Base-by-base conservation (phyloP, 495 filamentous ascomycete species). In the Aspergillus nanangensis region DNA sequence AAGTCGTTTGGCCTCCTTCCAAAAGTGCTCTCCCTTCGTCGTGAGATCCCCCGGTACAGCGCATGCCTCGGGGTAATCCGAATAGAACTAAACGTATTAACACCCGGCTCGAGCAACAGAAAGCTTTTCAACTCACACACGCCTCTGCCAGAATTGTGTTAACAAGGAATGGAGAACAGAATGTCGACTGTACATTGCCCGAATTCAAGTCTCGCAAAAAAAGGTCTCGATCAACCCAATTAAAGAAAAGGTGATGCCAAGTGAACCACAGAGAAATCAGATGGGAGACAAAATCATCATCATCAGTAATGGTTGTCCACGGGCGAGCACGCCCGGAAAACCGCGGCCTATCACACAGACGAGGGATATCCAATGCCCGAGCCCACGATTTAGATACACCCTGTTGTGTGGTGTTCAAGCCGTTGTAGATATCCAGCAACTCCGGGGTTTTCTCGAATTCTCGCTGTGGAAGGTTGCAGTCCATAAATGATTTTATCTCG, bases 241-340 rank as follows among this genome's bases (percentile, higher is more conserved):
- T 62, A 14, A 61, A 57, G 31, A 62, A 71, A 1, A 65, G 61
- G 39, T 71, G 63, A 14, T 51, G 60, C 71, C 71, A 76, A 1
- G 66, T 68, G 35, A 78, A 67, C 50, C 64, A 74, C 14, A 70
- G 37, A 15, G 67, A 72, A 2, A 76, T 45, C 9, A 76, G 54
- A 47, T 70, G 65, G n/a, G 73, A 76, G 3, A 78, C 72, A 23
- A 77, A 54, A 2, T 65, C 69, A 42, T 71, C 62, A 39, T 74
- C 67, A 17, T 65, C 65, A 1, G 71, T 72, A 22, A 75, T 52
- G 3, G 33, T 61, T 2, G 75, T n/a, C n/a, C n/a, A n/a, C n/a
- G n/a, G n/a, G n/a, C n/a, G n/a, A n/a, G n/a, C n/a, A n/a, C n/a
- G n/a, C n/a, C n/a, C n/a, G n/a, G n/a, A n/a, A n/a, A n/a, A n/a